Conservation (phyloP, 176 grass and related monocot genomes). For the Raddia guianensis region DNA sequence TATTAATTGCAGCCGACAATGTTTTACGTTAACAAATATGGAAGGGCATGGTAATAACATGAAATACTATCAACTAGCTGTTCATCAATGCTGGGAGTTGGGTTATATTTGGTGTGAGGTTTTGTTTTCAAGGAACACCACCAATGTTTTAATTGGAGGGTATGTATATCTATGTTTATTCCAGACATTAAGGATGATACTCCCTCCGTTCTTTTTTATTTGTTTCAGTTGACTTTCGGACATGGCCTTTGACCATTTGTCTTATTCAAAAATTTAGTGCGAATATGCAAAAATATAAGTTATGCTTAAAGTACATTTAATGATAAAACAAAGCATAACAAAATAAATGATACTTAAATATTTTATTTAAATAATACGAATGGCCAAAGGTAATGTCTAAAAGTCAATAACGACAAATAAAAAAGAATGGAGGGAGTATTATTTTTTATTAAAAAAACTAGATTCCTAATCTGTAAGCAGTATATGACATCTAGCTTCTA, state of each 20-base stretch:
- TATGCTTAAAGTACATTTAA: too few species aligned
- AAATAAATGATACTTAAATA: too few species aligned
- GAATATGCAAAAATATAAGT: too few species aligned
- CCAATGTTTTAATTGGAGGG: not conserved
- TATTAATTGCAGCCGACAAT: not conserved
- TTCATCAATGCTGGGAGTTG: not conserved
- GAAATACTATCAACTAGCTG: not conserved
- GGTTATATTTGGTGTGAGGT: not conserved
- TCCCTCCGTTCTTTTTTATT: too few species aligned
- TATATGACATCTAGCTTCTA: not conserved
- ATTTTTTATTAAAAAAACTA: not conserved
- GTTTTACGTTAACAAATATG: not conserved
- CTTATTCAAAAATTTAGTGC: too few species aligned
- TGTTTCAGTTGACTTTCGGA: too few species aligned
- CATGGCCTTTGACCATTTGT: too few species aligned
- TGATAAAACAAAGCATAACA: too few species aligned
- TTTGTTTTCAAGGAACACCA: not conserved
- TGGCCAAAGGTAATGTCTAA: too few species aligned
- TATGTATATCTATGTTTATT: constrained; percentile 8
- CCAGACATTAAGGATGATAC: not conserved
- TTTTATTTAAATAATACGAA: too few species aligned
- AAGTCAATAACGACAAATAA: too few species aligned
- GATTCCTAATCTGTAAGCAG: not conserved
- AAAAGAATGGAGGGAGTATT: too few species aligned
- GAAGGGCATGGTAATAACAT: not conserved